Conservation (phyloP, 2,329 filamentous ascomycete species). For the Colletotrichum kahawae region DNA sequence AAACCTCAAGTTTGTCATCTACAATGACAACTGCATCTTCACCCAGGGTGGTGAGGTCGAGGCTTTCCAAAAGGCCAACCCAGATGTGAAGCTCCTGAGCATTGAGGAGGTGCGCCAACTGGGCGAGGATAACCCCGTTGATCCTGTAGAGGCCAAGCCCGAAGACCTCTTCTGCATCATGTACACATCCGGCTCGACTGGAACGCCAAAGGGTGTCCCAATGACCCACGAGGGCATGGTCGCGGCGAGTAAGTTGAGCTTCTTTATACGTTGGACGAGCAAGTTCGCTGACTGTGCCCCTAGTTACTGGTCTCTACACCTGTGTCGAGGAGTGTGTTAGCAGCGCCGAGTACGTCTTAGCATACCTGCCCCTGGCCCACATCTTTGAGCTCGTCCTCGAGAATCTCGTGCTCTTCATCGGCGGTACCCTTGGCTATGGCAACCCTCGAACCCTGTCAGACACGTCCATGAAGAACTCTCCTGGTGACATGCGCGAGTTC, state of each 20-base stretch:
- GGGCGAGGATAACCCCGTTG: conserved; percentile 71
- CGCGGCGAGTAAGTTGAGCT: conserved; percentile 60
- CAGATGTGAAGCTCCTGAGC: conserved; percentile 57
- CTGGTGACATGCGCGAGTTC: conserved; percentile 92
- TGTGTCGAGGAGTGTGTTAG: conserved; percentile 81
- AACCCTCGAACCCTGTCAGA: conserved; percentile 90
- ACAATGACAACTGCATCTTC: conserved; percentile 64
- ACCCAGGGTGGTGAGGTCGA: conserved; percentile 56
- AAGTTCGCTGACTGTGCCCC: neutral
- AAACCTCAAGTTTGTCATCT: conserved; percentile 64
- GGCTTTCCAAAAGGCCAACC: conserved; percentile 60
- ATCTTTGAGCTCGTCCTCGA: conserved; percentile 98
- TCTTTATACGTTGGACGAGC: conserved; percentile 32
- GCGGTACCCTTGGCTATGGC: conserved; percentile 91
- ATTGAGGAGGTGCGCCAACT: conserved; percentile 60
- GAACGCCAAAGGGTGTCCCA: conserved; percentile 86
- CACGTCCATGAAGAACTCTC: conserved; percentile 83
- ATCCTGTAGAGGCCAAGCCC: conserved; percentile 73
- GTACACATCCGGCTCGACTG: conserved; percentile 90
- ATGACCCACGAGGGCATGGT: conserved; percentile 82
- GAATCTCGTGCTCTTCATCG: conserved; percentile 87
- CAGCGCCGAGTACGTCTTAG: conserved; percentile 79
- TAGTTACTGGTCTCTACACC: conserved; percentile 78
- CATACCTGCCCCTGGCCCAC: conserved; percentile 92
- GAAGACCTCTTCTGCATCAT: conserved; percentile 84